Evolutionary conservation across 257 asterid genomes (phyloP).

Genomic region (Ajuga chamaepitys): DNA sequence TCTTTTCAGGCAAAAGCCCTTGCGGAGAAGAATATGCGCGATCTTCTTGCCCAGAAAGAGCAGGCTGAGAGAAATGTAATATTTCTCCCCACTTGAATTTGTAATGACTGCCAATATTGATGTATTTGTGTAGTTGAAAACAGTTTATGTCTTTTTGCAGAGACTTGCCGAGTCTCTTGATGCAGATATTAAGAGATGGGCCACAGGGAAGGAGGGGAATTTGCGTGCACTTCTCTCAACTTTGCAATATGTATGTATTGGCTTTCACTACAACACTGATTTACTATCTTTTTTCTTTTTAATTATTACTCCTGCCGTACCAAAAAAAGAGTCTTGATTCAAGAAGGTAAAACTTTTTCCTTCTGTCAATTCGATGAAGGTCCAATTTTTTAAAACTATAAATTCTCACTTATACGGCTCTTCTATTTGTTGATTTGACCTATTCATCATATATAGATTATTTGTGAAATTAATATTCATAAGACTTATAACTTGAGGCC

Average conservation of each 20-base stretch:
- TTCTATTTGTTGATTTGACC: too few relatives aligned
- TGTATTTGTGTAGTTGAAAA: not conserved
- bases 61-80: slow-evolving; percentile 95
- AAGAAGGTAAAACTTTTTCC: too few relatives aligned
- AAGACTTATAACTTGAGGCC: too few relatives aligned
- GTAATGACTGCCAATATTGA: not conserved
- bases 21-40: slow-evolving; percentile 93
- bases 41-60: slow-evolving; percentile 85
- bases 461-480: too few relatives aligned
- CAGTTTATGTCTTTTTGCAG: slow-evolving; percentile 43
- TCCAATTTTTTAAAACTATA: too few relatives aligned
- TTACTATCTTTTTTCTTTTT: not conserved
- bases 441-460: too few relatives aligned
- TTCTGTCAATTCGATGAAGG: too few relatives aligned
- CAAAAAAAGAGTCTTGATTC: too few relatives aligned
- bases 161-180: slow-evolving; percentile 86
- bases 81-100: not conserved
- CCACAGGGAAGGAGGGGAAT: slow-evolving; percentile 85
- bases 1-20: slow-evolving; percentile 91
- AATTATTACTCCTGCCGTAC: too few relatives aligned
- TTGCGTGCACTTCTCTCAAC: slow-evolving; percentile 97
- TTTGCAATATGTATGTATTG: slow-evolving; percentile 74
- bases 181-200: slow-evolving; percentile 97
- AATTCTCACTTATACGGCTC: too few relatives aligned
- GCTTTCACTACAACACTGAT: not conserved